Evolutionary conservation across 441 rosid species (phyloP), one percentile per base, ranked within the genome.

Genomic region (Corymbia citriodora): DNA sequence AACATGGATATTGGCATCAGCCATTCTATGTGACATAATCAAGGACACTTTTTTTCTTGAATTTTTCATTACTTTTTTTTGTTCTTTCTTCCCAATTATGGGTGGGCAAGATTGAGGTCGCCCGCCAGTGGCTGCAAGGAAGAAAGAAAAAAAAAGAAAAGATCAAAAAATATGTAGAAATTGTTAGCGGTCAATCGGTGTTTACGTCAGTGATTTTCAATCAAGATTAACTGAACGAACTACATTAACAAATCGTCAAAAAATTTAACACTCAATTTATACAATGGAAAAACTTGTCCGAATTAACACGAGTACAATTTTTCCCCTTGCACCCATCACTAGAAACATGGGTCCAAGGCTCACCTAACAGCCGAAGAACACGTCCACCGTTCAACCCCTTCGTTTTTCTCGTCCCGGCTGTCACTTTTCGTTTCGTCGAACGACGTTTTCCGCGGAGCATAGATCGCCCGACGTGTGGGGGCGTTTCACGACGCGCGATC

Each of bases 161-260:
- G 25, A 59, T 59, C 14, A 17, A 2, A 13, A 52, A 52, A 52
- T 12, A 52, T 14, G 5, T 14, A 52, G 5, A 52, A 13, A 4
- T 13, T 52, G 6, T 52, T 52, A 52, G 4, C 1, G 8, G 23
- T 59, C 1, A 25, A 0, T 59, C 1, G 0, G 2, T 4, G 10
- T 59, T 1, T 5, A 10, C 2, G 7, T 59, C 25, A 25, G 14
- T 1, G 1, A 59, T 3, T 4, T 10, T 59, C 25, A 1, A 25
- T 1, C 25, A 59, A 59, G 10, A 10, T 4, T 59, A 3, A 6
- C 0, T 2, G 1, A 59, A 59, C 8, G 2, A 0, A 59, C 10
- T 1, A 10, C 25, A 10, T 10, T 2, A 1, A 25, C 1, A 25
- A 59, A 59, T 59, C 1, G 7, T 59, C 3, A 10, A 10, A 0